Base-by-base conservation (phyloP, 192 early-diverging fungal genomes). In the Phycomyces blakesleeanus region DNA sequence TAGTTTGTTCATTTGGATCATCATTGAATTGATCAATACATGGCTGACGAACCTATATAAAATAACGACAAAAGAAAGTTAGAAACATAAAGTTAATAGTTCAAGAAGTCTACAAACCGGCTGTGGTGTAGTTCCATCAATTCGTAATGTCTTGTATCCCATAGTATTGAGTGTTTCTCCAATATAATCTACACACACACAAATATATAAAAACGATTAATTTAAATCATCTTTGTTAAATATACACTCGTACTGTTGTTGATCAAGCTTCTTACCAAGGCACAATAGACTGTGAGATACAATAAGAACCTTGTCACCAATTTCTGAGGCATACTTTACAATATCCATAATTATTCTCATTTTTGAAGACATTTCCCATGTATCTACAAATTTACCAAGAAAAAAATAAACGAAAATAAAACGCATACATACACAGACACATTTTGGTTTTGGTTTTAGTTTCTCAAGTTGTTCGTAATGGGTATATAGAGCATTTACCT, bases 211-310 rank as follows among this genome's bases (percentile, higher is more conserved):
- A n/a, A n/a, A n/a, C n/a, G n/a, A n/a, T n/a, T n/a, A n/a, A n/a
- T n/a, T 34, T 34, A 2, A 34, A 34, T 34, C 29, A 34, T n/a
- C n/a, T n/a, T n/a, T n/a, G n/a, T n/a, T n/a, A n/a, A n/a, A n/a
- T n/a, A n/a, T n/a, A n/a, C n/a, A n/a, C n/a, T n/a, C n/a, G n/a
- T n/a, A n/a, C n/a, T n/a, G n/a, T n/a, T n/a, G n/a, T n/a, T n/a
- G n/a, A n/a, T n/a, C n/a, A n/a, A n/a, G 29, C 3, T 34, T 55
- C 68, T 34, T 77, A 88, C 85, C 78, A 16, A 93, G 65, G n/a
- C 83, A 86, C 7, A 81, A 76, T 10, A 92, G 72, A 57, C 86
- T 86, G 24, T 89, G 81, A 21, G 85, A 83, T 66, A 91, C 93
- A 18, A 93, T 67, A 11, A 93, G 73, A 21, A 89, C 79, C 18